These are phyloP conservation scores for Pisolithus marmoratus DNA, from an alignment of 768 basidiomycete genomes.

Conservation along the genomic window DNA sequence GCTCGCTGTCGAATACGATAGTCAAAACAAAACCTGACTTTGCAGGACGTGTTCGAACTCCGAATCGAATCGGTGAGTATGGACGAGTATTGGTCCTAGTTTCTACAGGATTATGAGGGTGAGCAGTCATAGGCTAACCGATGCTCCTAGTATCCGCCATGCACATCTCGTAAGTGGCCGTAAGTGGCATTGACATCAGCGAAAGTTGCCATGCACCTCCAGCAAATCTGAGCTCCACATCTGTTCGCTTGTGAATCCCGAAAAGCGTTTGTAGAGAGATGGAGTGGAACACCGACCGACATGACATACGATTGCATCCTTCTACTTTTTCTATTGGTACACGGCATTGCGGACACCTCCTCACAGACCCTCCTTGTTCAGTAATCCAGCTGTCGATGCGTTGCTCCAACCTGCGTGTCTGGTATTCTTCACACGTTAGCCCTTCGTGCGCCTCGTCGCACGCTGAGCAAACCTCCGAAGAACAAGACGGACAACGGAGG, in stretches of 20 bases:
- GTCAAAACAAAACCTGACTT: no score
- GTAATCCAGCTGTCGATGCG: conserved; percentile 45
- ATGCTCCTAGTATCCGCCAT: neutral
- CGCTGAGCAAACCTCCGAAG: conserved; percentile 55
- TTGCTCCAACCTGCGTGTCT: conserved; percentile 21
- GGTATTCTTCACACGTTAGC: conserved; percentile 47
- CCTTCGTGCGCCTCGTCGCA: conserved; percentile 61
- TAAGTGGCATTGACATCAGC: neutral
- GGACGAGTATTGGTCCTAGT: neutral
- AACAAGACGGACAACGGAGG: conserved; percentile 66
- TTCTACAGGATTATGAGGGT: neutral
- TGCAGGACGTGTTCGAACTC: no score
- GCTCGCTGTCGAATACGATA: no score
- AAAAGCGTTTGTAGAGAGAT: neutral
- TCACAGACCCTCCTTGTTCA: conserved; percentile 50
- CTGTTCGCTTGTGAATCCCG: neutral
- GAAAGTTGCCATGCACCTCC: neutral
- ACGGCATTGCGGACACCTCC: conserved; percentile 67
- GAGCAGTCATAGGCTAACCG: neutral
- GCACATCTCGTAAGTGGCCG: neutral
- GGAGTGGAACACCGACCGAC: conserved; percentile 26
- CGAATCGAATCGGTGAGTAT: no score
- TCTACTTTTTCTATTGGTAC: conserved; percentile 62
- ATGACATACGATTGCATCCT: conserved; percentile 80
- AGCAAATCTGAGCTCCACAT: neutral